Evolutionary conservation across 192 early-diverging fungal genomes (phyloP).

Genomic region (Coemansia sp.): DNA sequence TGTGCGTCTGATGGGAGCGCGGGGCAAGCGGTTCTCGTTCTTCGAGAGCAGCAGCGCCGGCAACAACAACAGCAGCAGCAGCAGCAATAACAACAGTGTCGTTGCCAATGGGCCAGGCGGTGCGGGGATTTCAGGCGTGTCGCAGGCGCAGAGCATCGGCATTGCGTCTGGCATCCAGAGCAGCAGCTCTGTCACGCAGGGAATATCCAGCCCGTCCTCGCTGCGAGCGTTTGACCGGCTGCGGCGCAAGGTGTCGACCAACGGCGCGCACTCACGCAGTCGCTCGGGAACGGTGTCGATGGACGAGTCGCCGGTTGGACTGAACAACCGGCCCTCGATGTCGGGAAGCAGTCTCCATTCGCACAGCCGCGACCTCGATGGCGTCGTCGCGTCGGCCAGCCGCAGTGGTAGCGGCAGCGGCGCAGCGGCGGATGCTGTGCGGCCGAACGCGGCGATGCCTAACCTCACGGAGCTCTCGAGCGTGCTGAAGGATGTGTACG

Average conservation of each 20-base stretch:
- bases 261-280: conserved; percentile 38
- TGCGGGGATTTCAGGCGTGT: neutral
- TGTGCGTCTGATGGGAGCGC: conserved; percentile 49
- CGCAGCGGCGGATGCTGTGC: neutral
- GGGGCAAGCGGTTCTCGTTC: conserved; percentile 56
- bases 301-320: conserved; percentile 30
- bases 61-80: neutral
- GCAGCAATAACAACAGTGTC: neutral
- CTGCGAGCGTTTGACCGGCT: conserved; percentile 51
- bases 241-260: conserved; percentile 55
- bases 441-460: conserved; percentile 21
- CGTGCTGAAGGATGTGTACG: conserved; percentile 55
- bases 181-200: conserved; percentile 6
- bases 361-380: conserved; percentile 17
- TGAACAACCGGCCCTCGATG: conserved; percentile 22
- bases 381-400: conserved; percentile 1
- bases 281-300: conserved; percentile 43
- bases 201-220: conserved; percentile 42
- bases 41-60: conserved; percentile 30
- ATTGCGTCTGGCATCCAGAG: conserved; percentile 10
- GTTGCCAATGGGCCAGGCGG: neutral
- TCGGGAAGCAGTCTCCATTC: conserved; percentile 18
- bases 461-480: conserved; percentile 42
- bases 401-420: conserved; percentile 1
- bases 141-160: conserved; percentile 8